Percentiles rank a stretch among this genome's conserved stretches.
These are phyloP conservation scores for Erythrobasidium hasegawianum DNA, from an alignment of 1,284 basidiomycete species.

Conservation along the genomic window DNA sequence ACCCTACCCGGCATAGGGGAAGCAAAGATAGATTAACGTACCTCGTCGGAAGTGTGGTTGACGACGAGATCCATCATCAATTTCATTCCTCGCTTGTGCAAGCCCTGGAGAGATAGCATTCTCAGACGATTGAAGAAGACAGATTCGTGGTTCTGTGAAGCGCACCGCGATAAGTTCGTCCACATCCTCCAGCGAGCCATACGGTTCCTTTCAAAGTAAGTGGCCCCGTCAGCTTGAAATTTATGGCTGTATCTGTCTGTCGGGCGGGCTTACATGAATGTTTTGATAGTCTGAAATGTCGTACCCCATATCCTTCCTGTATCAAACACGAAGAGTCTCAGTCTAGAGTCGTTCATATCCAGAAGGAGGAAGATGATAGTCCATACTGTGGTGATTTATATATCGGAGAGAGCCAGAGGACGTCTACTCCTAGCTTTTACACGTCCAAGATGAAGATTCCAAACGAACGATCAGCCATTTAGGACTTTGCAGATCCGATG, in stretches of 20 bases:
- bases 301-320: constrained; percentile 47
- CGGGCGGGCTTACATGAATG: constrained; percentile 55
- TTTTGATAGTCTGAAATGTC: constrained; percentile 72
- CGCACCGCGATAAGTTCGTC: constrained; percentile 60
- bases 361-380: background rate
- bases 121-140: background rate
- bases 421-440: constrained; percentile 65
- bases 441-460: constrained; percentile 54
- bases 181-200: constrained; percentile 70
- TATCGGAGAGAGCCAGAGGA: constrained; percentile 61
- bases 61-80: constrained; percentile 23
- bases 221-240: too few species aligned
- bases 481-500: constrained; percentile 46
- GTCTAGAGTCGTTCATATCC: too few species aligned
- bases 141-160: too few species aligned
- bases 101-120: background rate
- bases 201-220: constrained; percentile 52
- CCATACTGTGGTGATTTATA: constrained; percentile 8
- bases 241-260: too few species aligned
- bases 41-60: constrained; percentile 19
- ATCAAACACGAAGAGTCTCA: too few species aligned
- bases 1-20: background rate
- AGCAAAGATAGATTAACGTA: background rate
- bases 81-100: background rate
- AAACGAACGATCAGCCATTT: too few species aligned